Evolutionary conservation across 345 rosid species (phyloP).

Genomic region (Linum trigynum): DNA sequence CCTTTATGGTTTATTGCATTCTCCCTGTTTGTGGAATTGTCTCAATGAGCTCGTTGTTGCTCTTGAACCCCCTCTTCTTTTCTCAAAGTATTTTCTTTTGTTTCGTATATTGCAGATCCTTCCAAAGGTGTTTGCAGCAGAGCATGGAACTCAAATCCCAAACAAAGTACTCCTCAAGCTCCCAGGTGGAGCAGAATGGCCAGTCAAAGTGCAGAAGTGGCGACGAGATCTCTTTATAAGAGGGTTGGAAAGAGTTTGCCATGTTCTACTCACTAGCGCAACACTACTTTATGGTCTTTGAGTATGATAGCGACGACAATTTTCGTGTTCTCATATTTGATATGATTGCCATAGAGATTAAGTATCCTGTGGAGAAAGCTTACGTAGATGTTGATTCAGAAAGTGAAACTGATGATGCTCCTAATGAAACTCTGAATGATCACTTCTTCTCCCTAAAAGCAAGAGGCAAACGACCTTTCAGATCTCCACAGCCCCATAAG

Average conservation of each 20-base stretch:
- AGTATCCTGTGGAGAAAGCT: slow-evolving; percentile 3
- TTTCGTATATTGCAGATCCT: not conserved
- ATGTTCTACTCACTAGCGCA: slow-evolving; percentile 5
- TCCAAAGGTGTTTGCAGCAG: not conserved
- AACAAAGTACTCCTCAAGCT: not conserved
- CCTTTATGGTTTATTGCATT: too few species aligned
- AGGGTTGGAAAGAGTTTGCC: slow-evolving; percentile 19
- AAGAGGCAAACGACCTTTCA: not conserved
- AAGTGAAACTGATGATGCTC: not conserved
- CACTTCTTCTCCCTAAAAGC: not conserved
- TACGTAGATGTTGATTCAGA: not conserved
- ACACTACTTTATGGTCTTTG: slow-evolving; percentile 16
- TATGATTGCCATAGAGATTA: slow-evolving; percentile 16
- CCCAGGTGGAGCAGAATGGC: not conserved
- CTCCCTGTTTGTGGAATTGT: too few species aligned
- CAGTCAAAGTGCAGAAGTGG: not conserved
- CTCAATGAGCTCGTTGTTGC: too few species aligned
- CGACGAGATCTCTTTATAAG: slow-evolving; percentile 12
- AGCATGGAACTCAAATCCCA: not conserved
- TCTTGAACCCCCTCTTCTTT: too few species aligned
- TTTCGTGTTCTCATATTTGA: slow-evolving; percentile 20
- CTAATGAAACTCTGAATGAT: not conserved
- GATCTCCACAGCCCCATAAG: slow-evolving; percentile 11
- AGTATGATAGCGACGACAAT: slow-evolving; percentile 13
- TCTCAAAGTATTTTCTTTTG: not conserved